phyloP scores from a whole-genome alignment of 345 rosid genomes.

The Pelargonium nanum region DNA sequence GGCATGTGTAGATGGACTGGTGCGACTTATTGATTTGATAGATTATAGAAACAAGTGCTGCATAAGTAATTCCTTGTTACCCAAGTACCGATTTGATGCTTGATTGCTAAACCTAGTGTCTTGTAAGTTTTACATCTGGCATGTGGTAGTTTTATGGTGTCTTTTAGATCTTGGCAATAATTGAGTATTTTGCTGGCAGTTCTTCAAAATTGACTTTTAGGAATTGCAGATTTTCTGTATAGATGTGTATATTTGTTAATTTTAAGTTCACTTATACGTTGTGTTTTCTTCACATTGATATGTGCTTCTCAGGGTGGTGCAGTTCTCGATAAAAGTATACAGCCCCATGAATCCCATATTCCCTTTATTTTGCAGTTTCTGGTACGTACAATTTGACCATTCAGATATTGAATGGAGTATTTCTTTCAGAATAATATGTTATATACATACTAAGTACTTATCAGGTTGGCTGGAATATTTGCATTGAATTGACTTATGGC shows the following conservation, averaged over 20 bases:
- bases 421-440: conserved; percentile 4
- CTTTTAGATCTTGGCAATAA: background rate
- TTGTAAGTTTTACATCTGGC: too few species aligned
- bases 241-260: background rate
- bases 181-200: background rate
- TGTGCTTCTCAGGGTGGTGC: conserved; percentile 54
- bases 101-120: background rate
- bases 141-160: background rate
- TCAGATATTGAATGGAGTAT: background rate
- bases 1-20: too few species aligned
- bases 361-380: conserved; percentile 87
- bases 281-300: background rate
- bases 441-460: background rate
- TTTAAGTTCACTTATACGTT: background rate
- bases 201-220: too few species aligned
- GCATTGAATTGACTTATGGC: too few species aligned
- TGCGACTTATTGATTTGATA: too few species aligned
- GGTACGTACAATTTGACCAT: conserved; percentile 29
- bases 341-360: conserved; percentile 92
- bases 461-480: too few species aligned
- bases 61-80: too few species aligned
- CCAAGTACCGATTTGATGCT: too few species aligned
- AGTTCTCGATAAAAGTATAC: conserved; percentile 59
- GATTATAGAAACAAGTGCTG: too few species aligned
- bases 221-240: background rate